A percentile compares a stretch with the other conserved stretches of the same genome.
Evolutionary conservation across 257 asterid genomes (phyloP).

Genomic region (Plectranthus barbatus): DNA sequence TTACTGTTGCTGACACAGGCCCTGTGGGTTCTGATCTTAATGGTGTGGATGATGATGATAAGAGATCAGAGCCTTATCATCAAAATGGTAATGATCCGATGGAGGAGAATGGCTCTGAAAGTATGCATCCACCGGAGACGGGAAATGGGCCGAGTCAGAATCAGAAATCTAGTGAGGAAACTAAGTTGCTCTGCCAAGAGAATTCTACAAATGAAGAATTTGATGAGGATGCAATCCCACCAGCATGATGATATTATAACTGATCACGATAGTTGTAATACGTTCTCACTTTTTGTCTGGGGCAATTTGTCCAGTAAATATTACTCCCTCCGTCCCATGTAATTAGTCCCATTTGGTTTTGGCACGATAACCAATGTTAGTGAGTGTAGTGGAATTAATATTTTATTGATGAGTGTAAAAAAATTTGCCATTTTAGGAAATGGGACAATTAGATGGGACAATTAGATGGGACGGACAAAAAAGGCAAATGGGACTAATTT

Average conservation of each 20-base stretch:
- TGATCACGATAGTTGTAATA: neutral
- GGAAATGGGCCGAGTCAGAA: conserved; percentile 17
- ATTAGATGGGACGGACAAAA: no score
- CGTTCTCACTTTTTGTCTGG: neutral
- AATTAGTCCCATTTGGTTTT: no score
- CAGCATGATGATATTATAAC: conserved; percentile 21
- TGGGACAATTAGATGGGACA: no score
- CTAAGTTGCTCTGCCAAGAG: conserved; percentile 64
- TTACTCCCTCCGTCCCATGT: no score
- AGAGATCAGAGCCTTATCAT: conserved; percentile 42
- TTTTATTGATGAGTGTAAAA: no score
- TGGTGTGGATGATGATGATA: conserved; percentile 54
- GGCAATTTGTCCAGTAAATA: neutral
- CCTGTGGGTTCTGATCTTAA: conserved; percentile 58
- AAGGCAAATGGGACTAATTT: no score
- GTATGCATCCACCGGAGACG: conserved; percentile 21
- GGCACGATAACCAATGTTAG: no score
- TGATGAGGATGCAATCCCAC: conserved; percentile 57
- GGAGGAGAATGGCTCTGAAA: conserved; percentile 41
- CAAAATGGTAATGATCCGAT: conserved; percentile 40
- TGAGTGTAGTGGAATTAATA: no score
- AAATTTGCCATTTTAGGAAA: no score
- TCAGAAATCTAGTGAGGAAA: conserved; percentile 40
- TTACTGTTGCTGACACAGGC: conserved; percentile 51
- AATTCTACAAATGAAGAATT: conserved; percentile 68